These are phyloP conservation scores for Cenchrus americanus DNA, from an alignment of 176 grass and related monocot species.

Conservation along the genomic window DNA sequence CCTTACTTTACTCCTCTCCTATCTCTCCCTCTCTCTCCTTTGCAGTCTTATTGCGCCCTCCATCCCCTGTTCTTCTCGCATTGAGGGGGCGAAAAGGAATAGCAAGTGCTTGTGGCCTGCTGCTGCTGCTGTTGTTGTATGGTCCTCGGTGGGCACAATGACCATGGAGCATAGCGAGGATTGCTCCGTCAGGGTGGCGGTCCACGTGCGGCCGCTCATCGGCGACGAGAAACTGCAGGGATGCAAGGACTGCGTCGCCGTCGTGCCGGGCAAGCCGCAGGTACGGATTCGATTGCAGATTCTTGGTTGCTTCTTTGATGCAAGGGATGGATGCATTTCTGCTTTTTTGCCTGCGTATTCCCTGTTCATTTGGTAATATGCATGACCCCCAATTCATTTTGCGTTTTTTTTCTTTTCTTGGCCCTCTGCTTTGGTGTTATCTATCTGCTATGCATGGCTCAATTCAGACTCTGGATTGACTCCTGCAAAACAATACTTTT, in stretches of 20 bases:
- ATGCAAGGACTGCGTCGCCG: constrained; percentile 89
- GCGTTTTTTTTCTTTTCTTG: background rate
- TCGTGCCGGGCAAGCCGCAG: constrained; percentile 83
- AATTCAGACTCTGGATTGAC: constrained; percentile 38
- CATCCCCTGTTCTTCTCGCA: constrained; percentile 14
- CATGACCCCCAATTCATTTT: no score
- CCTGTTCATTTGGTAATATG: no score
- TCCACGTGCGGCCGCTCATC: constrained; percentile 94
- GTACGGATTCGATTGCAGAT: constrained; percentile 36
- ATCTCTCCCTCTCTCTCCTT: background rate
- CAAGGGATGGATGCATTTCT: background rate
- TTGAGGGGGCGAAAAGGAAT: background rate
- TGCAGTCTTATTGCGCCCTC: constrained; percentile 34
- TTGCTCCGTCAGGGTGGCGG: constrained; percentile 97
- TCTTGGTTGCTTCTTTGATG: background rate
- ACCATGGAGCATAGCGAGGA: constrained; percentile 94
- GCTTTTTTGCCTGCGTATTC: background rate
- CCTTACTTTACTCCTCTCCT: constrained; percentile 41
- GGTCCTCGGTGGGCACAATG: constrained; percentile 57
- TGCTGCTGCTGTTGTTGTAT: constrained; percentile 33
- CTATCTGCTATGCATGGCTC: background rate
- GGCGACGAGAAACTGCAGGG: constrained; percentile 96
- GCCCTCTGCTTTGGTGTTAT: background rate
- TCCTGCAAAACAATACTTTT: background rate
- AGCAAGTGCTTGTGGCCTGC: background rate